Evolutionary conservation across 805 yeast species (phyloP), one percentile per base, ranked within the genome.

Genomic region (Schizosaccharomyces lindneri): DNA sequence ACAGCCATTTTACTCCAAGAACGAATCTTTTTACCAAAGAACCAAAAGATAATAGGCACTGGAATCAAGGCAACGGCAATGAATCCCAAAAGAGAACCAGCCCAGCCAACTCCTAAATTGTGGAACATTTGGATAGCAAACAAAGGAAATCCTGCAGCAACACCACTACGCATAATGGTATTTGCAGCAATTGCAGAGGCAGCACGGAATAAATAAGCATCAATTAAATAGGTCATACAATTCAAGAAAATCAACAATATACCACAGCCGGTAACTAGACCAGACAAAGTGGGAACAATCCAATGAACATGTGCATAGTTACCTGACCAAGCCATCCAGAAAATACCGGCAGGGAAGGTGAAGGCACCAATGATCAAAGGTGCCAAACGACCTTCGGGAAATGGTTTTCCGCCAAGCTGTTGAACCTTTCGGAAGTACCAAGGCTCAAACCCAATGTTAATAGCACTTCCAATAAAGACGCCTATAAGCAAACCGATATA

Each of bases 301-400:
- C 87, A 85, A 69, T 83, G 95, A 48, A 86, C 79, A 55, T 72
- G 71, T 43, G 82, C 71, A 29, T 51, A 51, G 65, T 80, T 78
- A 69, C 95, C 95, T 9, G 90, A 75, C 95, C 95, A 88, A 63
- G 85, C 80, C 70, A 88, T 76, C 95, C 95, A 85, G 27, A 46
- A 46, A 46, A 46, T 46, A 46, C 51, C 51, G 3, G 24, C 24
- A 19, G 51, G 51, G 27, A 88, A 86, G 7, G 78, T 69, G 62
- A 85, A 65, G 29, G 83, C 81, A 41, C 95, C 89, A 55, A 78
- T 71, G 72, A 86, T 78, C 84, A 87, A 80, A 43, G 89, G 81
- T 19, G 82, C 80, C 63, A 88, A 74, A 71, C 95, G 80, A 43
- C 82, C 84, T 71, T 88, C 95, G 0, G 96, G 94, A 21, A 82